Evolutionary conservation across 257 asterid species (phyloP).

Genomic region (Ajuga chamaepitys): DNA sequence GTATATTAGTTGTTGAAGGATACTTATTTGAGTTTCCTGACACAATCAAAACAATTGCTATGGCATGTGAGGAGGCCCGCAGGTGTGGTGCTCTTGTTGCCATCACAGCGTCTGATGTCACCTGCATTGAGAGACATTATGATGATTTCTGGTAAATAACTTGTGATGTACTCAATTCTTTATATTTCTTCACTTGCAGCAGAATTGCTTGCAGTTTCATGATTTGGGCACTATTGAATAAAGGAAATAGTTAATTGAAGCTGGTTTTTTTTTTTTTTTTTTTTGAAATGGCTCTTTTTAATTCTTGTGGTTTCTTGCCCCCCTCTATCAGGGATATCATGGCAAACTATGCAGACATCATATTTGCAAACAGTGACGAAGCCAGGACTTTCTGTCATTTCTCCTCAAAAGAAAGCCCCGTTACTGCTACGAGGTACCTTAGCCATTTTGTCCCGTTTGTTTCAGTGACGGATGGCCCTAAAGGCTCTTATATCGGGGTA

Average conservation of each 20-base stretch:
- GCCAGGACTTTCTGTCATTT: constrained; percentile 81
- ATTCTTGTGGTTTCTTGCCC: too few species aligned
- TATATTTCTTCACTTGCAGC: background rate
- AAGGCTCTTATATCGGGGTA: constrained; percentile 85
- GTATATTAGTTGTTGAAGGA: constrained; percentile 83
- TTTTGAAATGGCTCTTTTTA: background rate
- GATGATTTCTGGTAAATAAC: constrained; percentile 79
- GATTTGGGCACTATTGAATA: background rate
- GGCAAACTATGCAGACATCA: constrained; percentile 80
- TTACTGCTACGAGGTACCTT: constrained; percentile 75
- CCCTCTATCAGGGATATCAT: constrained; percentile 67
- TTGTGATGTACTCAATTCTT: background rate
- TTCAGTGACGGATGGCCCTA: constrained; percentile 90
- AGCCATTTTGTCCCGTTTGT: constrained; percentile 96
- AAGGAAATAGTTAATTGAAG: background rate
- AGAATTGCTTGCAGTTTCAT: background rate
- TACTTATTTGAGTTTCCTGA: constrained; percentile 92
- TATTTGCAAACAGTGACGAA: constrained; percentile 87
- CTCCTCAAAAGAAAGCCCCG: constrained; percentile 63
- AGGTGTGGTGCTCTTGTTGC: constrained; percentile 88
- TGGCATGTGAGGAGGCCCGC: constrained; percentile 88
- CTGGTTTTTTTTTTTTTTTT: background rate
- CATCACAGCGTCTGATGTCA: constrained; percentile 87
- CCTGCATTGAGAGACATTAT: constrained; percentile 89
- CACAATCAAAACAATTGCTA: constrained; percentile 73